phyloP scores from a whole-genome alignment of 2,329 filamentous ascomycete genomes.

The Mariannaea elegans region DNA sequence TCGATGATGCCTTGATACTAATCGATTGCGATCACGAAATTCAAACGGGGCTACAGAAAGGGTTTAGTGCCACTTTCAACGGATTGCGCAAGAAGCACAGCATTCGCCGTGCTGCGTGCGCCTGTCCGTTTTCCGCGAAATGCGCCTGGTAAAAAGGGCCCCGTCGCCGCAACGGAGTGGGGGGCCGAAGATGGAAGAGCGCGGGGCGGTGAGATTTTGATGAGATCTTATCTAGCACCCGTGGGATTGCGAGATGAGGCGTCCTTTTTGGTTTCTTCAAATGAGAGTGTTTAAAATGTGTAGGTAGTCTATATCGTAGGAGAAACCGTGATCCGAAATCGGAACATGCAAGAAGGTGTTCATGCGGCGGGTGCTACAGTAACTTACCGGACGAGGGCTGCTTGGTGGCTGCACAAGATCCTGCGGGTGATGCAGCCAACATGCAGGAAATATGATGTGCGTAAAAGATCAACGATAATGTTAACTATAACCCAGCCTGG shows the following conservation, averaged over 20 bases:
- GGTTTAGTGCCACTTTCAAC: not conserved
- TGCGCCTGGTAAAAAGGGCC: not conserved
- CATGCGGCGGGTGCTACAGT: too few species aligned
- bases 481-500: too few species aligned
- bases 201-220: not conserved
- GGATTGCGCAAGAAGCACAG: slow-evolving; percentile 11
- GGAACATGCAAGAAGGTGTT: too few species aligned
- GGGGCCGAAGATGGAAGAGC: not conserved
- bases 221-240: slow-evolving; percentile 1
- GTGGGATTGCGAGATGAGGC: not conserved
- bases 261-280: too few species aligned
- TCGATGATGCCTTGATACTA: slow-evolving; percentile 11
- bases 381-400: too few species aligned
- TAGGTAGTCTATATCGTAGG: too few species aligned
- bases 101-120: not conserved
- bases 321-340: too few species aligned
- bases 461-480: too few species aligned
- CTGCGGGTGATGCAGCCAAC: too few species aligned
- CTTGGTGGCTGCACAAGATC: too few species aligned
- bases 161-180: not conserved
- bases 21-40: slow-evolving; percentile 4
- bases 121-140: not conserved
- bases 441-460: too few species aligned
- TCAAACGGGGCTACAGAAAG: not conserved
- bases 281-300: too few species aligned